phyloP scores from a whole-genome alignment of 1,284 basidiomycete species.

The Rhizoctonia solani region DNA sequence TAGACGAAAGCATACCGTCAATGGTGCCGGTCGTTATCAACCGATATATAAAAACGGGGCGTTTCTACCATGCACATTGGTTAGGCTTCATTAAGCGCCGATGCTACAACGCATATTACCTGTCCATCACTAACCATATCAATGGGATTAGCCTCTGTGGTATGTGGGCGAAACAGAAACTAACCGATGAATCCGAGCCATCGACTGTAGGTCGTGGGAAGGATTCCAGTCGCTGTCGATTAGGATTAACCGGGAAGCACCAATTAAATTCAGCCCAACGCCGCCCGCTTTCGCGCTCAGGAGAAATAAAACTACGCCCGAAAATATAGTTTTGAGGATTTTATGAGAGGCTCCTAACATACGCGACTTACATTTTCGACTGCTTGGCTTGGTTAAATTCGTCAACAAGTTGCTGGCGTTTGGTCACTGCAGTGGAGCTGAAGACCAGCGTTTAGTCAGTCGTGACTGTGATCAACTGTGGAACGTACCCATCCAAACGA shows the following conservation, averaged over 20 bases:
- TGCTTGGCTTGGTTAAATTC: conserved; percentile 77
- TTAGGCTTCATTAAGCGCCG: neutral
- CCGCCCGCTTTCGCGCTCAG: conserved; percentile 96
- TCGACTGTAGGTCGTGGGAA: conserved; percentile 87
- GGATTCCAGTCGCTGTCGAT: conserved; percentile 95
- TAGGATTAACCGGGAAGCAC: conserved; percentile 79
- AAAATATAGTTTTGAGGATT: conserved; percentile 82
- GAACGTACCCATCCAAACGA: conserved; percentile 81
- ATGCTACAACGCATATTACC: neutral
- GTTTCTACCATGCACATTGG: conserved; percentile 51
- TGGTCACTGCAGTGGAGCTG: conserved; percentile 77
- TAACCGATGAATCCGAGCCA: conserved; percentile 94
- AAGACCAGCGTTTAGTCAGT: neutral
- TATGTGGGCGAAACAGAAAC: conserved; percentile 39
- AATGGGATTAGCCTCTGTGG: conserved; percentile 3
- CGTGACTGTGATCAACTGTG: conserved; percentile 2
- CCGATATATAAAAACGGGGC: conserved; percentile 91
- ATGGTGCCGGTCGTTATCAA: conserved; percentile 82
- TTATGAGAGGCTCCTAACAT: neutral
- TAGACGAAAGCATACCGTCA: conserved; percentile 57
- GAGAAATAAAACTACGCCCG: conserved; percentile 83
- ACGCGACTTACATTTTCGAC: conserved; percentile 65
- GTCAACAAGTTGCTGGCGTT: conserved; percentile 84
- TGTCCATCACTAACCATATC: conserved; percentile 79
- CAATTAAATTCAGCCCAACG: conserved; percentile 91